phyloP scores from a whole-genome alignment of 495 filamentous ascomycete genomes.

The Daldinia loculata region DNA sequence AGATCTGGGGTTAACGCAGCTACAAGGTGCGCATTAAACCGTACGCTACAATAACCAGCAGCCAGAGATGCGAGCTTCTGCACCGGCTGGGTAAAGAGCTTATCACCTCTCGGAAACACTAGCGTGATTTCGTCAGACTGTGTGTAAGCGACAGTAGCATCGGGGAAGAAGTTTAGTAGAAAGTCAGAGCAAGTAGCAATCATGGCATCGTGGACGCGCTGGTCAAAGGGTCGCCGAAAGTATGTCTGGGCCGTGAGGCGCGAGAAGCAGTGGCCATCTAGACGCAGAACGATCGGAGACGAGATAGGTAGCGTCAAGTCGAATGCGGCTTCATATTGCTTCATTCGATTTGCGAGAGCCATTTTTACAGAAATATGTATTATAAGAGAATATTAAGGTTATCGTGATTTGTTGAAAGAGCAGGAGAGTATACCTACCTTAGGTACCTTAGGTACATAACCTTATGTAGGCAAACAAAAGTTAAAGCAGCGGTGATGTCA shows the following conservation, averaged over 20 bases:
- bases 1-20: not conserved
- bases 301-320: constrained; percentile 17
- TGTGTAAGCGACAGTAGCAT: constrained; percentile 24
- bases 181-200: constrained; percentile 22
- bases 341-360: constrained; percentile 28
- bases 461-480: not conserved
- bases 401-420: not conserved
- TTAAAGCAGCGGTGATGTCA: constrained; percentile 11
- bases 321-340: constrained; percentile 18
- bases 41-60: constrained; percentile 27
- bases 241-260: constrained; percentile 10
- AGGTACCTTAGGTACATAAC: not conserved
- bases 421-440: not conserved
- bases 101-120: constrained; percentile 22
- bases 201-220: constrained; percentile 27
- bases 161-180: constrained; percentile 16
- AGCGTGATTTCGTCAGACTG: constrained; percentile 28
- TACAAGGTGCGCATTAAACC: constrained; percentile 24
- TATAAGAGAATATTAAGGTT: not conserved
- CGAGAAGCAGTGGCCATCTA: constrained; percentile 28
- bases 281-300: constrained; percentile 16
- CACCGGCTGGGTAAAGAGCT: constrained; percentile 10
- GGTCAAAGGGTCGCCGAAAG: constrained; percentile 17
- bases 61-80: constrained; percentile 24
- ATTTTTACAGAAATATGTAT: not conserved